These are phyloP conservation scores for Trichomonascaceae sp. DNA, from an alignment of 1,139 yeast genomes.

Conservation along the genomic window DNA sequence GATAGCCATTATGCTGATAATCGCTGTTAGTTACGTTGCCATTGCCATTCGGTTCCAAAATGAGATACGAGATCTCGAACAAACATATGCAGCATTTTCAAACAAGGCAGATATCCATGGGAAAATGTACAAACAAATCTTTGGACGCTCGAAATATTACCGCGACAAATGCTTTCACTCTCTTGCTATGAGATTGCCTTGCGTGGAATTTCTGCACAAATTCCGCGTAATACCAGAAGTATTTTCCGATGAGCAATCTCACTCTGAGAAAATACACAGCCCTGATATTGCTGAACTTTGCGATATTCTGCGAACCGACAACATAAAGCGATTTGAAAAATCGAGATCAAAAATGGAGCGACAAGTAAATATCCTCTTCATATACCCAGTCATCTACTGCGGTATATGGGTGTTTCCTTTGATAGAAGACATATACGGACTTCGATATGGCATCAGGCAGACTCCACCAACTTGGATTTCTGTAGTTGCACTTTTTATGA, in stretches of 20 bases:
- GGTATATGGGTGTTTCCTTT: conserved; percentile 75
- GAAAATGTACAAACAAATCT: not conserved
- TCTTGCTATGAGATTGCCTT: conserved; percentile 12
- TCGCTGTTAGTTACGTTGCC: conserved; percentile 56
- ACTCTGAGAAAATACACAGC: not conserved
- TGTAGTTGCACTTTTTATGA: conserved; percentile 62
- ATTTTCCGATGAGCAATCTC: not conserved
- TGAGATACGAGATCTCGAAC: conserved; percentile 54
- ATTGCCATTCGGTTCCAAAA: conserved; percentile 59
- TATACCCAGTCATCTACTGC: conserved; percentile 73
- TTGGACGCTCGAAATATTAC: not conserved
- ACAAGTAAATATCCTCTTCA: conserved; percentile 68
- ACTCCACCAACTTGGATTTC: conserved; percentile 45
- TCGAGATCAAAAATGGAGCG: conserved; percentile 58
- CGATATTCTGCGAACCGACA: conserved; percentile 16
- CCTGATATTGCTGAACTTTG: conserved; percentile 6
- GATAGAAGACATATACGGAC: conserved; percentile 29
- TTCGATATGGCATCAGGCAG: conserved; percentile 19
- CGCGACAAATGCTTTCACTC: not conserved
- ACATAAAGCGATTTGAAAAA: conserved; percentile 30
- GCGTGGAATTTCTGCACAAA: conserved; percentile 12
- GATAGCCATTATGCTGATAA: conserved; percentile 53
- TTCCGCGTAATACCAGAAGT: not conserved
- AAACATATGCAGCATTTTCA: conserved; percentile 37
- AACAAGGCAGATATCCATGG: not conserved